phyloP scores from a whole-genome alignment of 345 rosid species.

The Physaria fendleri region DNA sequence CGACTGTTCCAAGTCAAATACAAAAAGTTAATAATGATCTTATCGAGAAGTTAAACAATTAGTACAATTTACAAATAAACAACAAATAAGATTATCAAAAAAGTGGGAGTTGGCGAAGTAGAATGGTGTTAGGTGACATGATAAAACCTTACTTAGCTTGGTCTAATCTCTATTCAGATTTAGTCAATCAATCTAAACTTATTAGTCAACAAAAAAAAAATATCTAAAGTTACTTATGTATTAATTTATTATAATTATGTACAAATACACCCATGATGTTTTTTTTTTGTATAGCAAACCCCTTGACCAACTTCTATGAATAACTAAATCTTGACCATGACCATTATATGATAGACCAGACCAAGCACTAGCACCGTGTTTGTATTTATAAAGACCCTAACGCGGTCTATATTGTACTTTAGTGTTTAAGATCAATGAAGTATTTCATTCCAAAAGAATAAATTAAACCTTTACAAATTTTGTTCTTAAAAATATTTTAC shows the following conservation, averaged over 20 bases:
- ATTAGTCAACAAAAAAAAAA: no score
- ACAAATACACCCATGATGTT: background rate
- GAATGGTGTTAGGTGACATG: constrained; percentile 25
- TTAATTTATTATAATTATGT: background rate
- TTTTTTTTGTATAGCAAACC: background rate
- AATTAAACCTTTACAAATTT: no score
- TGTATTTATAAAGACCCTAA: background rate
- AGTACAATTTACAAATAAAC: no score
- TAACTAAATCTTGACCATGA: background rate
- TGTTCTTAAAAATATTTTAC: no score
- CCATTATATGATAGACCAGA: background rate
- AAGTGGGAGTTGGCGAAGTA: constrained; percentile 28
- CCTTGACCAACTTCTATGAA: background rate
- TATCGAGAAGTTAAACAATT: background rate
- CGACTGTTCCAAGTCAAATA: no score
- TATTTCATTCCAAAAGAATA: background rate
- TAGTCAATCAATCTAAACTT: background rate
- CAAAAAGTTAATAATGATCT: no score
- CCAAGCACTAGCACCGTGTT: background rate
- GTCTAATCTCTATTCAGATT: background rate
- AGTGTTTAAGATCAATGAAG: no score
- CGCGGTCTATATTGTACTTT: no score
- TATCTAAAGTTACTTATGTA: background rate
- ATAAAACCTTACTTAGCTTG: background rate
- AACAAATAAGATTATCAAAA: no score